Evolutionary conservation across 176 grass and related monocot genomes (phyloP).

Genomic region (Oryza coarctata): DNA sequence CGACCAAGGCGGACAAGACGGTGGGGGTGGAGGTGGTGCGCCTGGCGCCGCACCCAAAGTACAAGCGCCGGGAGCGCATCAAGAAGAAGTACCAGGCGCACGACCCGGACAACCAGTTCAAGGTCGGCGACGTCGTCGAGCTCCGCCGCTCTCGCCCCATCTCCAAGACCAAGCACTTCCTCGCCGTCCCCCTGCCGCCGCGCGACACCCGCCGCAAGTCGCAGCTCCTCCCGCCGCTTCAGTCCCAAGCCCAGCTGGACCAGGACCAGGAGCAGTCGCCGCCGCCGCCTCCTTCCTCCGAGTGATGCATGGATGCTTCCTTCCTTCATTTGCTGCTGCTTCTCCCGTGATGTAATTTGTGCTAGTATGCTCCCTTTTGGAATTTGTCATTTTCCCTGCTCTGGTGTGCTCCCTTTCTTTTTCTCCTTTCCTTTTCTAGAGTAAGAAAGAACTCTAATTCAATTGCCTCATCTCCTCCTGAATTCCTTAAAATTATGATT

Average conservation of each 20-base stretch:
- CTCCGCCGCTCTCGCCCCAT: slow-evolving; percentile 83
- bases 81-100: slow-evolving; percentile 98
- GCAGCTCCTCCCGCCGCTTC: slow-evolving; percentile 45
- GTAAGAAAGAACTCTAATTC: background rate
- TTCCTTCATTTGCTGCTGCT: background rate
- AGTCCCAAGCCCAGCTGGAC: slow-evolving; percentile 27
- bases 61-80: slow-evolving; percentile 66
- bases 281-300: background rate
- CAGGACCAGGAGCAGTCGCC: background rate
- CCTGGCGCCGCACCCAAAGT: slow-evolving; percentile 67
- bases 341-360: background rate
- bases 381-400: background rate
- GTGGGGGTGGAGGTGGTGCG: slow-evolving; percentile 76
- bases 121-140: slow-evolving; percentile 85
- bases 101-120: slow-evolving; percentile 88
- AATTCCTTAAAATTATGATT: too few species aligned
- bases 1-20: slow-evolving; percentile 85
- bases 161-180: slow-evolving; percentile 94
- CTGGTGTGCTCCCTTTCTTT: background rate
- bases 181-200: slow-evolving; percentile 60
- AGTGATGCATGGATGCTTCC: background rate
- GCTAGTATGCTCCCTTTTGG: background rate
- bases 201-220: slow-evolving; percentile 54
- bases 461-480: background rate
- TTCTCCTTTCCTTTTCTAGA: background rate